Evolutionary conservation across 2,329 filamentous ascomycete species (phyloP).

Genomic region (Geosmithia morbida): DNA sequence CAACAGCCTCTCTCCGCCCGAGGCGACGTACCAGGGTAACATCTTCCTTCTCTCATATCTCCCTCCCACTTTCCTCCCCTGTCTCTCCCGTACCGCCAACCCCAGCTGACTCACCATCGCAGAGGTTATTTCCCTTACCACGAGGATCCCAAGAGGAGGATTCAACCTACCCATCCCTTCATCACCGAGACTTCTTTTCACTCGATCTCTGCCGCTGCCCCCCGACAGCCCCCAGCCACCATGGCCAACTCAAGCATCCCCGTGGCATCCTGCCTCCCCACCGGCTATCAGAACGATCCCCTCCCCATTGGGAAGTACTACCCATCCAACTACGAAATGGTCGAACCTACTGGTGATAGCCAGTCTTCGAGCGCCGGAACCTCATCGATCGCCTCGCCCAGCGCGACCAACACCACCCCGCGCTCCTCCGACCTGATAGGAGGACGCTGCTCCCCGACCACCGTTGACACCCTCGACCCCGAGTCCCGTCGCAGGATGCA

Average conservation of each 20-base stretch:
- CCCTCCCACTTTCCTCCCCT: neutral
- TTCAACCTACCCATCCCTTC: constrained; percentile 38
- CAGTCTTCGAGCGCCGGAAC: neutral
- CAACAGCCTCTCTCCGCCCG: constrained; percentile 37
- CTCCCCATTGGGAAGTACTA: constrained; percentile 49
- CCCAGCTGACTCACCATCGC: neutral
- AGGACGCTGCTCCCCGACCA: neutral
- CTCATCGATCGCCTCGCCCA: neutral
- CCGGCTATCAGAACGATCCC: constrained; percentile 28
- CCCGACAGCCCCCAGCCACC: neutral
- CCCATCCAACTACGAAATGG: constrained; percentile 42
- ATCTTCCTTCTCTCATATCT: constrained; percentile 3
- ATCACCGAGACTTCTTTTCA: constrained; percentile 17
- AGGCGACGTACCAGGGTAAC: constrained; percentile 44
- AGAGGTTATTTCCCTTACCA: constrained; percentile 49
- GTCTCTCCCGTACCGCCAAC: neutral
- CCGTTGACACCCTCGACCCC: constrained; percentile 9
- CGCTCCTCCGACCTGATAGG: neutral
- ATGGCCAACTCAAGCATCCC: constrained; percentile 21
- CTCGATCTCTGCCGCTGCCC: neutral
- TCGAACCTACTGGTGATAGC: neutral
- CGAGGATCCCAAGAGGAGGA: constrained; percentile 33
- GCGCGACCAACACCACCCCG: neutral
- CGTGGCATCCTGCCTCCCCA: constrained; percentile 35
- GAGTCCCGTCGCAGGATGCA: constrained; percentile 36